Percentiles rank a stretch among this genome's conserved stretches.
Conservation (phyloP, 1,139 yeast genomes). For the Taphrina betulina region DNA sequence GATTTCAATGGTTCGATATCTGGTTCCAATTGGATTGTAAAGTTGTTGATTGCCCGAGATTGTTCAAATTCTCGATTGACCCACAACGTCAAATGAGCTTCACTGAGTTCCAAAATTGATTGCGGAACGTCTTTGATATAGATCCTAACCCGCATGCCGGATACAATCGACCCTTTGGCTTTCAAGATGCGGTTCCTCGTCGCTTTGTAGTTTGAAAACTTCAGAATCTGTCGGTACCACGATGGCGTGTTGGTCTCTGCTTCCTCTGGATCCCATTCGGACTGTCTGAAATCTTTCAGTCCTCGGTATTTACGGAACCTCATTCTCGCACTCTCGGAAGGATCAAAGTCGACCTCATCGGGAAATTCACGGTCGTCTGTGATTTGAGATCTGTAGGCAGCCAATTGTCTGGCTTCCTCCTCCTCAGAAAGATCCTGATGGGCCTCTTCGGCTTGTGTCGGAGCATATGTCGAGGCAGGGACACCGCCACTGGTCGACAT, state of each 20-base stretch:
- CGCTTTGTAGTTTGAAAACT: conserved; percentile 75
- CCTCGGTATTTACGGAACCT: conserved; percentile 79
- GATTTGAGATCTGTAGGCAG: conserved; percentile 65
- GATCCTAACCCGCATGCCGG: conserved; percentile 66
- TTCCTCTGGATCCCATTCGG: conserved; percentile 88
- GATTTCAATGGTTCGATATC: conserved; percentile 89
- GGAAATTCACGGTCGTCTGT: conserved; percentile 85
- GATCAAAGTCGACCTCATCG: conserved; percentile 85
- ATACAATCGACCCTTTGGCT: conserved; percentile 58
- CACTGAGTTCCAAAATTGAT: conserved; percentile 51
- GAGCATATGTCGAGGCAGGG: conserved; percentile 42
- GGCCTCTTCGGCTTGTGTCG: conserved; percentile 59
- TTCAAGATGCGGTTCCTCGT: conserved; percentile 70
- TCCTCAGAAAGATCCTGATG: conserved; percentile 74
- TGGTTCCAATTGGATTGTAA: conserved; percentile 61
- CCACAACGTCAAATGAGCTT: conserved; percentile 56
- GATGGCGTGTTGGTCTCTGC: conserved; percentile 70
- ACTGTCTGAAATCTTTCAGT: conserved; percentile 71
- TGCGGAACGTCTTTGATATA: conserved; percentile 60
- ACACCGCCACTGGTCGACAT: conserved; percentile 42
- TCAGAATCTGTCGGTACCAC: conserved; percentile 71
- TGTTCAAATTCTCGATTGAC: conserved; percentile 65
- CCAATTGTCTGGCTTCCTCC: conserved; percentile 76
- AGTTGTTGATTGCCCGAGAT: conserved; percentile 76
- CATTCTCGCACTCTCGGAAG: conserved; percentile 71